Evolutionary conservation across 805 yeast species (phyloP), one percentile per base, ranked within the genome.

Genomic region (Vanderwaltozyma verrucispora): DNA sequence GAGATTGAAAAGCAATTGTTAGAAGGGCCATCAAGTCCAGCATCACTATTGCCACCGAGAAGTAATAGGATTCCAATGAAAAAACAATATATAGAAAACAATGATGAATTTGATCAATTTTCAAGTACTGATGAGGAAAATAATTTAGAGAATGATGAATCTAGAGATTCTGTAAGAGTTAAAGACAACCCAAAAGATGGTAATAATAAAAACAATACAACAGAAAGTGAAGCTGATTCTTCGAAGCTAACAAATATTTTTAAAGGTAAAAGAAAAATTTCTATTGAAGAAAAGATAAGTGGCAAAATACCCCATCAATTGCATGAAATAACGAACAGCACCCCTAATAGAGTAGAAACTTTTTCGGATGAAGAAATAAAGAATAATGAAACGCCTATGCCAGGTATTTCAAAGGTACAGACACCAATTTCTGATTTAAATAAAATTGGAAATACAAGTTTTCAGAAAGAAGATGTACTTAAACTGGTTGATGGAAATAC

Each of bases 11-110:
- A 56, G 30, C 59, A 57, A 30, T 49, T 65, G 14, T 49, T 54
- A 18, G 65, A 64, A 35, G 69, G 68, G 12, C 61, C 60, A 13
- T 56, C 67, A 42, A 53, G 67, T 36, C 63, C 65, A 8, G 48
- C 61, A 3, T 48, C 58, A 2, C 17, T 55, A 10, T 34, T 60
- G 25, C 64, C 64, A 9, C 48, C 57, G 4, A 56, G 50, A 33
- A 44, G 59, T 3, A 48, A 53, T 32, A 54, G 56, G 35, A 58
- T 56, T 25, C 64, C 64, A 10, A 60, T 59, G 61, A 60, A 60
- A 36, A 54, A 56, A 39, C 59, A 54, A 4, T 51, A 51, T 32
- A 43, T 44, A 16, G 50, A 44, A 34, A 29, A 31, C 9, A 10
- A 26, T 2, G 42, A 40, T 10, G 28, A 32, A 4, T 29, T 30